Evolutionary conservation across 2,329 filamentous ascomycete genomes (phyloP).

Genomic region (Calonectria naviculata): DNA sequence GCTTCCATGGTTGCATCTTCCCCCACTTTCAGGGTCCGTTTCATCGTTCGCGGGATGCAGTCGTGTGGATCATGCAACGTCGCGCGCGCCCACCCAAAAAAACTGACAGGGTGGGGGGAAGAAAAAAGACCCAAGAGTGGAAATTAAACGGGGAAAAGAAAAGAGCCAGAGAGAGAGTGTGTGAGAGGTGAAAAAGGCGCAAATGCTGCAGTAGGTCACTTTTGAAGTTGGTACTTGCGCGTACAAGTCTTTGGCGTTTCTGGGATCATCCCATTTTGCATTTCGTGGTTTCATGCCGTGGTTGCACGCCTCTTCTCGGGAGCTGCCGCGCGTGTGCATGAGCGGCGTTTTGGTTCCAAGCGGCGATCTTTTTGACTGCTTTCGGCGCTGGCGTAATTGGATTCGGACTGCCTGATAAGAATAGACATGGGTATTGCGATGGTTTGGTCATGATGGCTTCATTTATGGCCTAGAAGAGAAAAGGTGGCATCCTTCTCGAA

Average conservation of each 20-base stretch:
- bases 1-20: too few species aligned
- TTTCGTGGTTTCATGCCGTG: neutral
- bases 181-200: neutral
- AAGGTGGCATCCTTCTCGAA: too few species aligned
- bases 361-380: neutral
- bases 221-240: neutral
- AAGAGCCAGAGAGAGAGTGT: neutral
- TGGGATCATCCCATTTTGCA: too few species aligned
- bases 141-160: neutral
- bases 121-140: neutral
- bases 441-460: too few species aligned
- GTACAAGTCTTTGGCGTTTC: too few species aligned
- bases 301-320: neutral
- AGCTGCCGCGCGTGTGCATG: neutral
- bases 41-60: neutral
- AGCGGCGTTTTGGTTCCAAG: neutral
- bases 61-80: constrained; percentile 1
- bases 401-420: too few species aligned
- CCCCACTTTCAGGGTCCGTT: neutral
- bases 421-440: too few species aligned
- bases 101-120: neutral
- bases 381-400: too few species aligned
- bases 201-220: neutral
- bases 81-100: neutral
- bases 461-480: too few species aligned